Evolutionary conservation across 2,329 filamentous ascomycete species (phyloP), one percentile per base, ranked within the genome.

Genomic region (Beauveria sp.): DNA sequence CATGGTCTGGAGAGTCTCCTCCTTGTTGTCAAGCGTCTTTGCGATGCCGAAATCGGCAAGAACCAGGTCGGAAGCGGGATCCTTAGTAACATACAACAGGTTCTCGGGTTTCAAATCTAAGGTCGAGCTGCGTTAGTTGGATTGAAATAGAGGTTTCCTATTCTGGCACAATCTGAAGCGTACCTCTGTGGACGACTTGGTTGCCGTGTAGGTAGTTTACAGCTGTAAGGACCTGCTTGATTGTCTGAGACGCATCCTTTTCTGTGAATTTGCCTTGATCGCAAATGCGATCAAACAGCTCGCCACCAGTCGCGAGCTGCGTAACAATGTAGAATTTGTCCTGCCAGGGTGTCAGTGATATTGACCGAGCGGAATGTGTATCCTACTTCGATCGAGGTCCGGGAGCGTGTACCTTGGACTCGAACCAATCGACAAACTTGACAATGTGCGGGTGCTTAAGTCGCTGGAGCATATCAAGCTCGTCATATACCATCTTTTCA

Each of bases 321-420:
- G 94, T 99, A 68, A 99, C 92, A 68, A 99, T 97, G 75, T 99
- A 99, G 79, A 96, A 99, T 80, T 99, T 99, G 80, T 99, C 94
- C 92, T 96, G 52, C 28, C 56, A 30, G 24, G 61, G 43, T 14
- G 61, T 60, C 30, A 63, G 57, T 46, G 14, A 52, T 30, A 12
- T 20, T 16, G 40, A 40, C 14, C 20, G 7, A 16, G 9, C 44
- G 8, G 26, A 12, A 4, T 7, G 55, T 6, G 5, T 18, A 6
- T 50, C 6, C 5, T 16, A 22, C 7, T 22, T 20, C 14, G 10
- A 57, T 41, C 41, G 41, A 52, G 18, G 47, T 57, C 51, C 52
- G 30, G 51, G 43, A 22, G 24, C 9, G 70, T 86, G 67, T 78
- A 96, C 92, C 78, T 92, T 90, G 61, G 93, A 97, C 78, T 99